Evolutionary conservation across 176 grass and related monocot species (phyloP).

Genomic region (Areca catechu): DNA sequence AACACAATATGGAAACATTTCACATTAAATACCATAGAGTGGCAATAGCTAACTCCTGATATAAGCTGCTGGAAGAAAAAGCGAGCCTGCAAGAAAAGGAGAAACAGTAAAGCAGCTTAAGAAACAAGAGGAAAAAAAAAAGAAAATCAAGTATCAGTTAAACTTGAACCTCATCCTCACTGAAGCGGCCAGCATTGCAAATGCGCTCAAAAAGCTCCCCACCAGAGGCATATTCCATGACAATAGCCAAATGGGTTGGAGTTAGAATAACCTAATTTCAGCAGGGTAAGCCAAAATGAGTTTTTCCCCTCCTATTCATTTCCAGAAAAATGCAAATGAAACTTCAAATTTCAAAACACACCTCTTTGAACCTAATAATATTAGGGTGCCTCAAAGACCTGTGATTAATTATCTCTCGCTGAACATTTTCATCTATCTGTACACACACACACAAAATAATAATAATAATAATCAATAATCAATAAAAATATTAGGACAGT

Average conservation of each 20-base stretch:
- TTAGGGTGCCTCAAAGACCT: constrained; percentile 95
- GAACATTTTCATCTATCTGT: constrained; percentile 99
- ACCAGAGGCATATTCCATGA: constrained; percentile 98
- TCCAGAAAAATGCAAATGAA: not conserved
- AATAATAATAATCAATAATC: too few species aligned
- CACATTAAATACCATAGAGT: constrained; percentile 71
- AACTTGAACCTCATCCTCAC: constrained; percentile 77
- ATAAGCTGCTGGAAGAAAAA: constrained; percentile 99
- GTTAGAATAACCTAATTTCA: constrained; percentile 83
- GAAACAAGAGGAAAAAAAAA: not conserved
- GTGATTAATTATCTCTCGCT: constrained; percentile 98
- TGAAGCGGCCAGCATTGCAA: constrained; percentile 83
- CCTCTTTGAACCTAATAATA: constrained; percentile 99
- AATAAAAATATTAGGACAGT: too few species aligned
- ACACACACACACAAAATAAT: too few species aligned
- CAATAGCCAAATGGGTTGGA: constrained; percentile 97
- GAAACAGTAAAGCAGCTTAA: not conserved
- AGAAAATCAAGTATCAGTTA: not conserved
- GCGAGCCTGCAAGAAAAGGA: constrained; percentile 40
- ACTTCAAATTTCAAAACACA: constrained; percentile 12
- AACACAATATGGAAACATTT: not conserved
- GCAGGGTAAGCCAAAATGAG: not conserved
- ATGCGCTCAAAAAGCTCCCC: constrained; percentile 95
- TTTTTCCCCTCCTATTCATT: not conserved
- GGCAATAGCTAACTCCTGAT: constrained; percentile 96